Evolutionary conservation across 306 rosid genomes (phyloP).

Genomic region (Cucumis melo): DNA sequence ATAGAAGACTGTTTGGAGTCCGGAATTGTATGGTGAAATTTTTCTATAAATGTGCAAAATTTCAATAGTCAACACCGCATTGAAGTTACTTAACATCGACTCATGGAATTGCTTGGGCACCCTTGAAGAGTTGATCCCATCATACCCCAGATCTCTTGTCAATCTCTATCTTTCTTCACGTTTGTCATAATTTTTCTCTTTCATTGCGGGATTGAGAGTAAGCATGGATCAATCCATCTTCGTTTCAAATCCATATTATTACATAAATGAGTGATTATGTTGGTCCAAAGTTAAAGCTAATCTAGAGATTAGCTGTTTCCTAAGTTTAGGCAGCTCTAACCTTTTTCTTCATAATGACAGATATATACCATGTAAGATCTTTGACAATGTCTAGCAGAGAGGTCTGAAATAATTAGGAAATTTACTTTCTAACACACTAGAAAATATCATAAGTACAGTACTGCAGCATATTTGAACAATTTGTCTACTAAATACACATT

Average conservation of each 20-base stretch:
- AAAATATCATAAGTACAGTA: background rate
- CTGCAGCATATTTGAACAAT: background rate
- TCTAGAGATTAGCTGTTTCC: slow-evolving; percentile 1
- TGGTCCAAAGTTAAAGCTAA: background rate
- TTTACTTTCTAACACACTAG: background rate
- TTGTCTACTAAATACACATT: slow-evolving; percentile 2
- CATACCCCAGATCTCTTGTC: background rate
- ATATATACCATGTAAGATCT: background rate
- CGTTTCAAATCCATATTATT: background rate
- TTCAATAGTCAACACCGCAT: no score
- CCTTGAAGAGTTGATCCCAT: background rate
- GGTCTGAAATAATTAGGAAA: background rate
- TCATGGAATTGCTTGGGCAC: no score
- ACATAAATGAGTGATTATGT: background rate
- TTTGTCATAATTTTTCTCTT: background rate
- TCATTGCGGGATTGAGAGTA: background rate
- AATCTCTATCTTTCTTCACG: background rate
- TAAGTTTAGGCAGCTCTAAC: background rate
- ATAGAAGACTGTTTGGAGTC: no score
- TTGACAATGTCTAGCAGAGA: background rate
- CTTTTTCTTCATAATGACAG: background rate
- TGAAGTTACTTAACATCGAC: no score
- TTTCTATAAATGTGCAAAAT: no score
- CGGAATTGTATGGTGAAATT: no score
- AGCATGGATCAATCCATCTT: background rate